These are phyloP conservation scores for Primulina tabacum DNA, from an alignment of 257 asterid genomes.

Conservation along the genomic window DNA sequence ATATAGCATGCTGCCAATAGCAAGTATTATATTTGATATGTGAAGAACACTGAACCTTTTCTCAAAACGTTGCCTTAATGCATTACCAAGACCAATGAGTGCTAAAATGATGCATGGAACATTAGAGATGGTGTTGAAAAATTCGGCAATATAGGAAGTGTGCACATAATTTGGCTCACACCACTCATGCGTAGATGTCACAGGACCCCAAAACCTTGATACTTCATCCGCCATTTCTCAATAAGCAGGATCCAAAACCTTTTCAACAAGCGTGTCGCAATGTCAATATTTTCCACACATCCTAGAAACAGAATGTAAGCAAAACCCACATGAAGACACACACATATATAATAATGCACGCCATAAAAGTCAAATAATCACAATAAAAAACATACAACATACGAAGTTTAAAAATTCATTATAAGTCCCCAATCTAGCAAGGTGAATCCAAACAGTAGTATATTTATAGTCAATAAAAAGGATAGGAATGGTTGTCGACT, in stretches of 20 bases:
- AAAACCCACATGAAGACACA: background rate
- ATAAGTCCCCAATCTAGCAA: no score
- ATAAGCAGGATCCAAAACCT: conserved; percentile 15
- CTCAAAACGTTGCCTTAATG: conserved; percentile 80
- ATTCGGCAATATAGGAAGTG: conserved; percentile 88
- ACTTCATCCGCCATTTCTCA: conserved; percentile 61
- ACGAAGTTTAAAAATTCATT: no score
- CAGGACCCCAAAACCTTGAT: conserved; percentile 96
- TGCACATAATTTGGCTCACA: conserved; percentile 86
- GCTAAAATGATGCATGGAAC: conserved; percentile 76
- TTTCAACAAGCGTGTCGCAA: conserved; percentile 8
- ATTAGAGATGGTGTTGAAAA: conserved; percentile 89
- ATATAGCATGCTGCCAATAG: conserved; percentile 84
- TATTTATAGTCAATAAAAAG: no score
- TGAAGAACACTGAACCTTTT: conserved; percentile 92
- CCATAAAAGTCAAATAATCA: no score
- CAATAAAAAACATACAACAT: background rate
- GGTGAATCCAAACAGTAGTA: no score
- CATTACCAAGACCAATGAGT: conserved; percentile 69
- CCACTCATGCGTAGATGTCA: conserved; percentile 93
- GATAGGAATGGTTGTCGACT: no score
- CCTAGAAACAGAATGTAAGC: conserved; percentile 23
- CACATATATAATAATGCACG: background rate
- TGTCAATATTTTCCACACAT: conserved; percentile 19
- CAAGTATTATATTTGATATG: conserved; percentile 81